Evolutionary conservation across 2,329 filamentous ascomycete species (phyloP), one percentile per base, ranked within the genome.

Genomic region (Fulvia fulva): DNA sequence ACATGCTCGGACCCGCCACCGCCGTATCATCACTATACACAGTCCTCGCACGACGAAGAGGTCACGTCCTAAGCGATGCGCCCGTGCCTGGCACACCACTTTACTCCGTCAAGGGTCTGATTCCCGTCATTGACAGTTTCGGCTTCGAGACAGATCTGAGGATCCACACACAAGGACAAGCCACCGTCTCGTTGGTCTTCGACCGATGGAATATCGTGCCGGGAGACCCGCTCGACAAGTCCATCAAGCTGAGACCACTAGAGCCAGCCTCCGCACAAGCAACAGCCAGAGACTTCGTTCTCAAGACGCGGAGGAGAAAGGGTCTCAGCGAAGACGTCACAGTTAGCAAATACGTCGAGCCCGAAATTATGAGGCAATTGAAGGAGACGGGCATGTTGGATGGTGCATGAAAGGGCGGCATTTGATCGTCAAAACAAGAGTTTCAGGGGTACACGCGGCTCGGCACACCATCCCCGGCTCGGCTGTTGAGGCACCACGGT

Each of bases 111-210:
- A 89, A 87, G 68, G 94, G 94, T 3, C 81, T 97, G 51, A 86
- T 99, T 56, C 94, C 94, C 9, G 94, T 97, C 59, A 96, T 99
- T 71, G 94, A 99, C 78, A 91, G 87, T 28, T 99, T 99, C 70
- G 94, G 94, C 21, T 97, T 99, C 75, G 94, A 99, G 79, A 97
- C 94, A 14, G 94, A 99, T 77, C 81, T 99, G 58, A 83, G 94
- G 62, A 97, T 97, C 71, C 92, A 96, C 75, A 97, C 93, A 0
- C 90, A 97, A 78, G 93, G 94, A 53, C 88, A 91, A 73, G 91
- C 92, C 56, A 92, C 90, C 70, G 86, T 97, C 54, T 91, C 87
- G 67, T 82, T 99, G 34, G 91, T 96, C 12, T 99, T 99, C 74
- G 94, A 99, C 72, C 87, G 90, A 64, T 99, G 94, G 94, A 91